phyloP scores from a whole-genome alignment of 345 rosid species.

The Bretschneidera sinensis region DNA sequence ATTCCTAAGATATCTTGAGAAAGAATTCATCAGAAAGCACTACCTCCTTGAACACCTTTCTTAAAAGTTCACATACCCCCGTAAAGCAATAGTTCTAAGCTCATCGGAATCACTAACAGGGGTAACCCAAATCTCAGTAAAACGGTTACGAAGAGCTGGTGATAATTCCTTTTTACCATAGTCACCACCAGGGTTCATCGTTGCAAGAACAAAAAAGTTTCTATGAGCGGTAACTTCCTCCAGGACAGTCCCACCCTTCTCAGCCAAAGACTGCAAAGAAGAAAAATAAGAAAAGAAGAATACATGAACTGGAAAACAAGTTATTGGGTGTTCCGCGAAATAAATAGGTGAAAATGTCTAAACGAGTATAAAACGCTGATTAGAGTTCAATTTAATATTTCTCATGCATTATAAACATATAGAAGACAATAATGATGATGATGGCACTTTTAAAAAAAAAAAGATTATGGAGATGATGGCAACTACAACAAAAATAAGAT shows the following conservation, averaged over 20 bases:
- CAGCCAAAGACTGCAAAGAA: slow-evolving; percentile 70
- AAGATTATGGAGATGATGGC: too few species aligned
- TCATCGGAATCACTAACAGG: slow-evolving; percentile 58
- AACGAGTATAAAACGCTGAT: too few species aligned
- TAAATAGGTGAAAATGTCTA: neutral
- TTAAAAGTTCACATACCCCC: slow-evolving; percentile 39
- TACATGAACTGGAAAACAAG: neutral
- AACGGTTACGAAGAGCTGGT: slow-evolving; percentile 94
- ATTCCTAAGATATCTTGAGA: slow-evolving; percentile 5
- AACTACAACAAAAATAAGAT: too few species aligned
- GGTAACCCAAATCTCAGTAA: slow-evolving; percentile 98
- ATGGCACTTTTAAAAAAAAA: too few species aligned
- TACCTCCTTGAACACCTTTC: slow-evolving; percentile 1
- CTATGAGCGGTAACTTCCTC: slow-evolving; percentile 72
- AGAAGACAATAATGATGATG: neutral
- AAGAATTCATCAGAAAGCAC: neutral
- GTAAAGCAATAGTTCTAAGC: slow-evolving; percentile 64
- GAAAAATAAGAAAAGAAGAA: slow-evolving; percentile 4
- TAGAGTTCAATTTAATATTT: too few species aligned
- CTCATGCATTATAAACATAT: too few species aligned
- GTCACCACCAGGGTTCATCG: slow-evolving; percentile 99
- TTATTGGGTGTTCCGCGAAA: neutral
- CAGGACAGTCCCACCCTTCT: slow-evolving; percentile 81
- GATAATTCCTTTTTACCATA: slow-evolving; percentile 97
- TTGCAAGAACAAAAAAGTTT: slow-evolving; percentile 76